Evolutionary conservation across 2,329 filamentous ascomycete genomes (phyloP), one percentile per base, ranked within the genome.

Genomic region (Teratosphaeria pseudoeucalypti): DNA sequence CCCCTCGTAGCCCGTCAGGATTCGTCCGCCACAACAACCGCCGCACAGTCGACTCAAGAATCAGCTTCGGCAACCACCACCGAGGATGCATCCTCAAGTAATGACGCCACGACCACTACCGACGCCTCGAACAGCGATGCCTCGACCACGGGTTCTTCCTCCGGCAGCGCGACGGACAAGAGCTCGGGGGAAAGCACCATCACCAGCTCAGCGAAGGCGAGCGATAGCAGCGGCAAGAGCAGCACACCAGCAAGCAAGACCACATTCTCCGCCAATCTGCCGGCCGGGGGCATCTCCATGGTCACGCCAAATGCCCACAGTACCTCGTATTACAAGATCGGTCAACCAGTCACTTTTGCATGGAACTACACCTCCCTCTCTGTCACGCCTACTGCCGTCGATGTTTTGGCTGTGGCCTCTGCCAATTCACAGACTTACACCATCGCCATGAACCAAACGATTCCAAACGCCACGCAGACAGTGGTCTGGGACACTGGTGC

Each of bases 341-440:
- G 54, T 55, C 78, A 86, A 53, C 78, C 76, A 61, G 74, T 86
- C 34, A 86, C 84, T 0, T 85, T 87, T 65, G 80, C 77, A 23
- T 88, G 85, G 85, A 87, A 88, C 72, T 87, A 86, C 73, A 88
- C 85, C 14, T 85, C 82, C 11, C 74, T 87, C 27, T 79, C 76
- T 23, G 76, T 81, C 19, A 83, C 81, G 0, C 85, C 85, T 0
- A 76, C 77, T 1, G 79, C 78, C 52, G 75, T 88, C 65, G 83
- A 87, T 65, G 78, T 87, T 43, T 73, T 86, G 52, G 85, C 85
- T 1, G 80, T 79, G 11, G 86, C 84, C 76, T 78, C 78, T 39
- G 71, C 76, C 61, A 86, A 86, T 72, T 75, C 78, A 60, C 77
- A 77, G 54, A 82, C 79, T 43, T 87, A 87, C 70, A 87, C 85